Percentiles rank a stretch among this genome's conserved stretches.
Conservation (phyloP, 2,329 filamentous ascomycete genomes). For the Diaporthe ampelina region DNA sequence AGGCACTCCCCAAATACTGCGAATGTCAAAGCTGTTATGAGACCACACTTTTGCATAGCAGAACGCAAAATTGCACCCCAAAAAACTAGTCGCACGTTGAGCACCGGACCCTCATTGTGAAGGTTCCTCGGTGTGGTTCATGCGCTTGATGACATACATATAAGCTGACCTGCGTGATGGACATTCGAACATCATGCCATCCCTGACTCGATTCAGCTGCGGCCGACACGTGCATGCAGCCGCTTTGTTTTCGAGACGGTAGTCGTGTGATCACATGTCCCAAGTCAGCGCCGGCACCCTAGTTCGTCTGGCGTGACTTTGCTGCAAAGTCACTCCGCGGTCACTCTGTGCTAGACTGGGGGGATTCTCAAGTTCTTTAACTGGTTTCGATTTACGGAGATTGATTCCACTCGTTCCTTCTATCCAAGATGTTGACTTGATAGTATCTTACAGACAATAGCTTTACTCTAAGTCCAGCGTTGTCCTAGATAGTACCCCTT, state of each 20-base stretch:
- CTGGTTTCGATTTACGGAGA: background rate
- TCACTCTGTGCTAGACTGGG: background rate
- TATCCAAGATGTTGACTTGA: too few species aligned
- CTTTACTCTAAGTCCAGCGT: too few species aligned
- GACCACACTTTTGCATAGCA: too few species aligned
- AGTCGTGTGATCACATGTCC: background rate
- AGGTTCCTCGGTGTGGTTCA: background rate
- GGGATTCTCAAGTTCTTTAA: background rate
- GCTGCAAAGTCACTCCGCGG: background rate
- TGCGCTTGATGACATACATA: background rate
- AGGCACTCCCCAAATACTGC: background rate
- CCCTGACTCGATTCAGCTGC: background rate
- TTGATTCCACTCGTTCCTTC: background rate
- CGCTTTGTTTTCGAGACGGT: background rate
- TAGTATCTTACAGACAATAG: background rate
- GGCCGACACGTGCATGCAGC: too few species aligned
- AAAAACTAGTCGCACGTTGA: too few species aligned
- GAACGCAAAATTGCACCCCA: background rate
- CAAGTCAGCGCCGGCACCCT: too few species aligned
- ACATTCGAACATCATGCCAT: background rate
- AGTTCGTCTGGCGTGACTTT: background rate
- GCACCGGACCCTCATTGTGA: too few species aligned
- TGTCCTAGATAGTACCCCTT: background rate
- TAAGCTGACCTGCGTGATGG: constrained; percentile 9
- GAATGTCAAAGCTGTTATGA: too few species aligned